A percentile compares a stretch with the other conserved stretches of the same genome.
These are phyloP conservation scores for Aquilaria agallochum DNA, from an alignment of 441 rosid species.

Conservation along the genomic window DNA sequence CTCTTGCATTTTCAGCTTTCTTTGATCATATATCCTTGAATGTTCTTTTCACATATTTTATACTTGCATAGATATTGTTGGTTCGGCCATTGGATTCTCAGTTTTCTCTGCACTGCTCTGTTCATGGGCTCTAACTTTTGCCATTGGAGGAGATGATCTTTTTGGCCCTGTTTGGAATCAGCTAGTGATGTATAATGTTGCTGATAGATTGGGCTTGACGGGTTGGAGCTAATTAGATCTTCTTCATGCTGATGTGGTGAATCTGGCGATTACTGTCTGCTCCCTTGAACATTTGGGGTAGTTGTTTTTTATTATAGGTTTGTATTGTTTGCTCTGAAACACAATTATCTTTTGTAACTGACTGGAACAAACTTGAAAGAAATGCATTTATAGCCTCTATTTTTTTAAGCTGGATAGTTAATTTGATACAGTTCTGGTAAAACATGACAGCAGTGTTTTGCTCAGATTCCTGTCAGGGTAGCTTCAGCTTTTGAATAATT, in stretches of 20 bases:
- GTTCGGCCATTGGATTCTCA: slow-evolving; percentile 73
- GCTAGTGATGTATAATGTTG: slow-evolving; percentile 89
- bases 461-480: too few relatives aligned
- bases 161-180: slow-evolving; percentile 82
- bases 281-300: not conserved
- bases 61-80: slow-evolving; percentile 53
- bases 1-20: slow-evolving; percentile 3
- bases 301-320: not conserved
- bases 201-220: slow-evolving; percentile 78
- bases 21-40: not conserved
- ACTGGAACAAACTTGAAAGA: too few relatives aligned
- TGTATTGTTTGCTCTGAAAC: not conserved
- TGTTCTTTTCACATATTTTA: slow-evolving; percentile 4
- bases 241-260: not conserved
- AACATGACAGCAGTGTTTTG: too few relatives aligned
- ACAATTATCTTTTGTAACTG: not conserved
- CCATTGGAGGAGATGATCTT: slow-evolving; percentile 73
- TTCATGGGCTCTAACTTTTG: slow-evolving; percentile 83
- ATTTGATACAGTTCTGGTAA: too few relatives aligned
- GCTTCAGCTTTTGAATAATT: too few relatives aligned
- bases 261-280: not conserved
- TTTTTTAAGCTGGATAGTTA: too few relatives aligned
- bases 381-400: too few relatives aligned
- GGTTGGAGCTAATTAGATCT: slow-evolving; percentile 52
- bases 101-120: slow-evolving; percentile 50